Percentiles rank a stretch among this genome's conserved stretches.
These are phyloP conservation scores for Pythium volutum DNA, from an alignment of 352 stramenopile genomes.

Conservation along the genomic window DNA sequence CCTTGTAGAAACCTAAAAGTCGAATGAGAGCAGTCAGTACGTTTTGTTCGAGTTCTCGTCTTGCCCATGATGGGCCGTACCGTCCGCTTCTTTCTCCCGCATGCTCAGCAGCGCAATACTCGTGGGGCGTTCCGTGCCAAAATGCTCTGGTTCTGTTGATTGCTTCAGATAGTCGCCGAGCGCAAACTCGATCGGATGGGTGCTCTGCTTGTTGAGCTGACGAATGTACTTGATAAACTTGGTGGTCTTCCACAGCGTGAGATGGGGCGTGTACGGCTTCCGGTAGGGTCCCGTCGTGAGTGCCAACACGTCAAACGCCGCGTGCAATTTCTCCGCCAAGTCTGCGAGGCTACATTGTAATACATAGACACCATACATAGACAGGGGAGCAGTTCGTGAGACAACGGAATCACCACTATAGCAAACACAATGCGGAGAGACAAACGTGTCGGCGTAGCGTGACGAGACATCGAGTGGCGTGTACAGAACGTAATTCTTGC, in stretches of 20 bases:
- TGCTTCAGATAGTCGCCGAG: constrained; percentile 24
- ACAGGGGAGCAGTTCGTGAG: not conserved
- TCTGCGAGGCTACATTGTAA: constrained; percentile 24
- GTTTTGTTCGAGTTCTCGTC: not conserved
- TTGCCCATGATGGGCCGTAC: constrained; percentile 9
- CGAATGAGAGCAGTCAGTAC: not conserved
- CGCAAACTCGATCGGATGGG: constrained; percentile 26
- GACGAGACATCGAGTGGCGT: constrained; percentile 7
- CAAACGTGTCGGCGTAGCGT: constrained; percentile 12
- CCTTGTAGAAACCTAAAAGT: constrained; percentile 12
- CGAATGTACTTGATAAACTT: constrained; percentile 27
- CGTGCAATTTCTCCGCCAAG: constrained; percentile 31
- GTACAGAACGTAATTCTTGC: constrained; percentile 37
- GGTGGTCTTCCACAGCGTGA: constrained; percentile 49
- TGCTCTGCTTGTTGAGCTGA: constrained; percentile 25
- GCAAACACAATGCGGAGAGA: too few species aligned
- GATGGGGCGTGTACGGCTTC: constrained; percentile 37
- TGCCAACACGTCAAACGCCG: constrained; percentile 20
- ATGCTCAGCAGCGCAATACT: constrained; percentile 36
- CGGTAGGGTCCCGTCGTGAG: constrained; percentile 33
- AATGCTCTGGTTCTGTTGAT: not conserved
- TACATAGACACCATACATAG: not conserved
- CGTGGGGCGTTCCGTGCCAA: constrained; percentile 26
- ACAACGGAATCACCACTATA: not conserved
- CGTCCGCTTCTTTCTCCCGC: constrained; percentile 33